Evolutionary conservation across 2,329 filamentous ascomycete species (phyloP), one percentile per base, ranked within the genome.

Genomic region (Reticulascus tulasneorum): DNA sequence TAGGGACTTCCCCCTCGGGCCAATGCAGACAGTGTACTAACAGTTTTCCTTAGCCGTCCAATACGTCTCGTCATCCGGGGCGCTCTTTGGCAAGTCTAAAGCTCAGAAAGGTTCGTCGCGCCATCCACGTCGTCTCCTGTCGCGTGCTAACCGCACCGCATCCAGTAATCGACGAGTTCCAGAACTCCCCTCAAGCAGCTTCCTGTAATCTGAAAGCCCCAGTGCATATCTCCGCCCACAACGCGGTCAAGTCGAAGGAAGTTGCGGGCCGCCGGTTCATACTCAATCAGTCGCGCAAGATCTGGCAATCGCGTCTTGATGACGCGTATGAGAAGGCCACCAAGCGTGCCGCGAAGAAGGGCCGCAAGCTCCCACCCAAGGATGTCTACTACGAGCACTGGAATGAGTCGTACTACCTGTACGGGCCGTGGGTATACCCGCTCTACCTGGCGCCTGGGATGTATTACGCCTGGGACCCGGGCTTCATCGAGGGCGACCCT

Each of bases 161-260:
- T 21, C 3, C 19, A 45, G 42, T 25, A 6, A 40, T 45, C 33
- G 60, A 77, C 37, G 41, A 51, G 30, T 70, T 75, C 55, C 54
- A 78, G 58, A 36, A 53, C 0, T 74, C 75, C 0, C 72, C 72
- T 10, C 51, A 53, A 0, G 69, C 71, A 2, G 52, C 63, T 8
- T 58, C 73, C 9, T 78, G 72, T 42, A 60, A 75, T 1, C 71
- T 77, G 0, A 63, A 73, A 32, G 75, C 72, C 35, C 78, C 75
- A 15, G 74, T 80, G 0, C 86, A 91, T 53, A 82, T 91, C 44
- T 86, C 80, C 0, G 71, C 82, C 0, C 86, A 91, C 64, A 87
- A 80, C 49, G 74, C 84, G 2, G 77, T 88, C 7, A 50, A 55
- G 21, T 47, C 33, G n/a, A 54, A 29, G 24, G 26, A 30, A 11